Evolutionary conservation across 2,329 filamentous ascomycete genomes (phyloP), one percentile per base, ranked within the genome.

Genomic region (Verticillium klebahnii): DNA sequence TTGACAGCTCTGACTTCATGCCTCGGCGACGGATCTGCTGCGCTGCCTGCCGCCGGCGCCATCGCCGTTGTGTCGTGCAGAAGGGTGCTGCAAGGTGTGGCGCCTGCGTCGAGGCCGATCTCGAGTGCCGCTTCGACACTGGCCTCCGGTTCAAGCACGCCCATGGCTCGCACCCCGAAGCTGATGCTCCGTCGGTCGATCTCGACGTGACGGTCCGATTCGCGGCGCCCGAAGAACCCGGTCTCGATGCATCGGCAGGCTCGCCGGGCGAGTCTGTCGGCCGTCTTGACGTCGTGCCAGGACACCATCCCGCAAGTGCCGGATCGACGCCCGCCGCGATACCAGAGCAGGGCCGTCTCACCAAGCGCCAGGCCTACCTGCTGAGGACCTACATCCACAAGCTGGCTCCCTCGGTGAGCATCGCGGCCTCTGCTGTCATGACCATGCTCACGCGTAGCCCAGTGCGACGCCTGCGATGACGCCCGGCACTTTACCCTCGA

Each of bases 401-500:
- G 37, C 62, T 64, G 55, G 60, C 62, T 6, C 60, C 60, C 3
- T 62, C 60, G 11, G 62, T 63, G 50, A 45, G 58, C 12, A 12
- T 32, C 29, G 7, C 40, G 17, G 17, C 23, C 17, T 50, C 40
- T 50, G 19, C 40, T 50, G 19, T 2, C 6, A 23, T 34, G 23
- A 17, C 25, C 25, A 17, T n/a, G 14, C 23, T n/a, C 25, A 56
- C 8, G 12, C 15, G 54, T 56, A 9, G 12, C 15, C 25, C 25
- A 56, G 25, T 31, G 25, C 9, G 50, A 31, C 50, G 12, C 58
- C n/a, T 63, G 65, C 19, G 65, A 69, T n/a, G 67, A 69, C 32
- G 66, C 66, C 23, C 65, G 66, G 2, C 74, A 77, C 59, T 83
- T 82, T 61, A 74, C 73, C 3, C 75, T 76, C 7, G 78, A 80